phyloP scores from a whole-genome alignment of 1,284 basidiomycete genomes.

The Tremellales sp. region DNA sequence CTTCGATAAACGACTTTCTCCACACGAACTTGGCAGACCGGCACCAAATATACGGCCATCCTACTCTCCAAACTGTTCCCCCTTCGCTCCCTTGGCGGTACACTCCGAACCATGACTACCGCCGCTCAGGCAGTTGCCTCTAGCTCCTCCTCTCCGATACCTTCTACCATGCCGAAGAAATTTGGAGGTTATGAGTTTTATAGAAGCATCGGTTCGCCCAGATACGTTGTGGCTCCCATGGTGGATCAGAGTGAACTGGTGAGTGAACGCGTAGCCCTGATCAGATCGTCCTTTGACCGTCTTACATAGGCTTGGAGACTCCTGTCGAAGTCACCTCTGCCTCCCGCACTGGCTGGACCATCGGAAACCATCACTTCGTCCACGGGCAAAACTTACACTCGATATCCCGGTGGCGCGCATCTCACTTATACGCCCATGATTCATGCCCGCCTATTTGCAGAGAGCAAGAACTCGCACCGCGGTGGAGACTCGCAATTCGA shows the following conservation, averaged over 20 bases:
- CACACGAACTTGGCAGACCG: no score
- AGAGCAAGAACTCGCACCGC: slow-evolving; percentile 39
- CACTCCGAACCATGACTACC: no score
- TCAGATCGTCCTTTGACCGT: not conserved
- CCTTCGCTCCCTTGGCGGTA: no score
- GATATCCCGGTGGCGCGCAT: slow-evolving; percentile 52
- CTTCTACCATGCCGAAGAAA: slow-evolving; percentile 57
- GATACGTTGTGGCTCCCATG: slow-evolving; percentile 92
- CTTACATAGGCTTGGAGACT: slow-evolving; percentile 76
- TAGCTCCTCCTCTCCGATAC: no score
- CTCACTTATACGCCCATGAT: slow-evolving; percentile 97
- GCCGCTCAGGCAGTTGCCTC: no score
- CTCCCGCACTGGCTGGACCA: slow-evolving; percentile 23
- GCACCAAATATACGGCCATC: no score
- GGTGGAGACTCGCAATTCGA: slow-evolving; percentile 62
- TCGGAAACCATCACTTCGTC: slow-evolving; percentile 19
- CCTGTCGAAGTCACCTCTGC: slow-evolving; percentile 78
- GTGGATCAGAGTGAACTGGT: slow-evolving; percentile 96
- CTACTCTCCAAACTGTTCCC: no score
- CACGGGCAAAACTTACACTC: slow-evolving; percentile 15
- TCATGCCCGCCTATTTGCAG: slow-evolving; percentile 80
- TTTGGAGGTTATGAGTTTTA: slow-evolving; percentile 80
- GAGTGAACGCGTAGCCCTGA: slow-evolving; percentile 41
- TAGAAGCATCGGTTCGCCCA: slow-evolving; percentile 72
- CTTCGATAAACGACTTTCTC: no score